A percentile compares a stretch with the other conserved stretches of the same genome.
phyloP scores from a whole-genome alignment of 129 eudicot species.

The Centaurea solstitialis region DNA sequence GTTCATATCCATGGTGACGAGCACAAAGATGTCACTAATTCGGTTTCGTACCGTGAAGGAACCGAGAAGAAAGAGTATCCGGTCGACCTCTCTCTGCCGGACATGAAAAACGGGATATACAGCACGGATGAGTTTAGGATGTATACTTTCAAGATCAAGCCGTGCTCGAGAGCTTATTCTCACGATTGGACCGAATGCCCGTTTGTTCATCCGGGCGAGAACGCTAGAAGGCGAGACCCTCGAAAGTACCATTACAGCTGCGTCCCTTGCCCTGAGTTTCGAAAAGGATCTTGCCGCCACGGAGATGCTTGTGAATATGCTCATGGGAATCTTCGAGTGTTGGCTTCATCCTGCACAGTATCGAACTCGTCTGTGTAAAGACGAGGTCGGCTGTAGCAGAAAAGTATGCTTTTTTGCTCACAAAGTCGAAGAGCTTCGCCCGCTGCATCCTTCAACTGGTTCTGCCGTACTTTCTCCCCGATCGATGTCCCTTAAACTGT shows the following conservation, averaged over 20 bases:
- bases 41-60: slow-evolving; percentile 18
- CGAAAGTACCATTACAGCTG: slow-evolving; percentile 77
- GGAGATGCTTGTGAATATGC: slow-evolving; percentile 88
- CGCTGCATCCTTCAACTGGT: slow-evolving; percentile 81
- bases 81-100: slow-evolving; percentile 66
- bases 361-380: slow-evolving; percentile 83
- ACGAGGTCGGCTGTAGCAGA: slow-evolving; percentile 59
- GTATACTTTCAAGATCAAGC: slow-evolving; percentile 82
- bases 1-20: not conserved
- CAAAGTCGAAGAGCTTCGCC: slow-evolving; percentile 79
- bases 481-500: slow-evolving; percentile 31
- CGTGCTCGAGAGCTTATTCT: slow-evolving; percentile 91
- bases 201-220: slow-evolving; percentile 87
- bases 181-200: slow-evolving; percentile 98
- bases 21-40: slow-evolving; percentile 22
- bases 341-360: slow-evolving; percentile 96
- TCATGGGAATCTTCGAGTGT: slow-evolving; percentile 86
- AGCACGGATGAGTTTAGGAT: slow-evolving; percentile 83
- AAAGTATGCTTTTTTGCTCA: slow-evolving; percentile 90
- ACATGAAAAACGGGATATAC: slow-evolving; percentile 71
- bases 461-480: slow-evolving; percentile 81
- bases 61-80: slow-evolving; percentile 72
- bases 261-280: slow-evolving; percentile 86
- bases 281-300: slow-evolving; percentile 67
- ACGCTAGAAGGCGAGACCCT: slow-evolving; percentile 87